Evolutionary conservation across 345 rosid species (phyloP), one percentile per base, ranked within the genome.

Genomic region (Clarkia xantiana): DNA sequence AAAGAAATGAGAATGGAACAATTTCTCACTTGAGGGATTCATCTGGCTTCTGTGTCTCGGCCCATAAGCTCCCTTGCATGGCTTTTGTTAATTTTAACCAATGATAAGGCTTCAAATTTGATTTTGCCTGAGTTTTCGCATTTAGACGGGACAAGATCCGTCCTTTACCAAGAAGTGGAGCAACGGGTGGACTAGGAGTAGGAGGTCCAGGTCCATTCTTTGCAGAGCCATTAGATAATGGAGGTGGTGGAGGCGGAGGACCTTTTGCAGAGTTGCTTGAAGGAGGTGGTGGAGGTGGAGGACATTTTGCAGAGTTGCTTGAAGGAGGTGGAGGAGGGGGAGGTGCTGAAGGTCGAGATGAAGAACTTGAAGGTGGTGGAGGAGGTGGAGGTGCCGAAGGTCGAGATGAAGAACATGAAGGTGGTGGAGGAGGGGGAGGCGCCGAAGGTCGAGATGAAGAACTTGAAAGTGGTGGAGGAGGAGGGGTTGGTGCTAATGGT

Each of bases 21-120:
- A 57, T 49, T 56, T 60, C 52, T 14, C 74, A 90, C 97, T 77
- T 82, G 19, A 95, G 66, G 54, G 80, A 78, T 67, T 89, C 94
- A 57, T 86, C 84, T 49, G 77, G 61, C 70, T 82, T 90, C 67
- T 80, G 94, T 47, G 97, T 64, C 70, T 90, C 97, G 20, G 94
- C 97, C 97, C 97, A 90, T 54, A 90, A 71, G 66, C 97, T 90
- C 66, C 97, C 97, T 56, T 76, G 81, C 18, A 82, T 84, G 18
- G 95, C 95, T 80, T 84, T 90, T 48, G 88, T 64, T 54, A 90
- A 57, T 74, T 90, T 90, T 74, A 90, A 69, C 97, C 97, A 90
- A 72, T 90, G 97, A 70, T 82, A 69, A 9, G 97, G 95, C 73
- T 90, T 90, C 58, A 90, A 64, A 70, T 90, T 90, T 64, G 82